Evolutionary conservation across 768 basidiomycete genomes (phyloP).

Genomic region (Russula foetens): DNA sequence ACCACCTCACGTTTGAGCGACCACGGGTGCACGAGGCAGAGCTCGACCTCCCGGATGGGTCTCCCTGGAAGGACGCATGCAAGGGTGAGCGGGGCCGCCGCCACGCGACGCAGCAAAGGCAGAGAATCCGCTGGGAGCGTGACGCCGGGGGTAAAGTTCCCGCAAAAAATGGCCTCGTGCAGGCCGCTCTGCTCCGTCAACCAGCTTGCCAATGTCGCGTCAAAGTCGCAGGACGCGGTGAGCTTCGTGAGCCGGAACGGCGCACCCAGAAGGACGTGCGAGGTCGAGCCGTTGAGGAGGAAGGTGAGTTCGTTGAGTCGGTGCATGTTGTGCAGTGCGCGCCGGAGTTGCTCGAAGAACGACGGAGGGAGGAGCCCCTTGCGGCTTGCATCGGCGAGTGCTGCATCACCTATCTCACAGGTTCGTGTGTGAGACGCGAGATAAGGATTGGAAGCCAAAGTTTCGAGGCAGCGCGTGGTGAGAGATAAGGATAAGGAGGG

Average conservation of each 20-base stretch:
- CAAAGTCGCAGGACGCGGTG: conserved; percentile 23
- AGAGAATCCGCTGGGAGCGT: conserved; percentile 18
- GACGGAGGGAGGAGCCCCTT: conserved; percentile 2
- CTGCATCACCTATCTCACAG: conserved; percentile 15
- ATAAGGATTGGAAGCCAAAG: conserved; percentile 8
- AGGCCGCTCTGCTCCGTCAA: conserved; percentile 21
- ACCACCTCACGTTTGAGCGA: conserved; percentile 23
- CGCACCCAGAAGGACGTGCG: conserved; percentile 21
- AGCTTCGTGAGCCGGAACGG: conserved; percentile 24
- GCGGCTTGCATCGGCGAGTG: conserved; percentile 4
- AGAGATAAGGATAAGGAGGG: conserved; percentile 11
- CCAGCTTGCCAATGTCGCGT: conserved; percentile 20
- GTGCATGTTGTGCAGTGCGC: conserved; percentile 22
- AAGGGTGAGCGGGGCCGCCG: conserved; percentile 24
- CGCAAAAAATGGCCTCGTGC: conserved; percentile 23
- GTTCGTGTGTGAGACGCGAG: conserved; percentile 14
- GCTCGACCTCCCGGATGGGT: conserved; percentile 23
- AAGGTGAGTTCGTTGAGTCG: conserved; percentile 24
- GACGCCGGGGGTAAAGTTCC: conserved; percentile 15
- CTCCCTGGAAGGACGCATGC: conserved; percentile 24
- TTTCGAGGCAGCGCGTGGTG: conserved; percentile 11
- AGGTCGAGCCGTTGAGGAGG: conserved; percentile 21
- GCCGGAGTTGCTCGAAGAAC: conserved; percentile 18
- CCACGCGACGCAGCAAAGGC: conserved; percentile 22
- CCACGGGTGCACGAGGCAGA: conserved; percentile 24